A percentile compares a stretch with the other conserved stretches of the same genome.
phyloP scores from a whole-genome alignment of 768 basidiomycete species.

The Tylopilus sp. region DNA sequence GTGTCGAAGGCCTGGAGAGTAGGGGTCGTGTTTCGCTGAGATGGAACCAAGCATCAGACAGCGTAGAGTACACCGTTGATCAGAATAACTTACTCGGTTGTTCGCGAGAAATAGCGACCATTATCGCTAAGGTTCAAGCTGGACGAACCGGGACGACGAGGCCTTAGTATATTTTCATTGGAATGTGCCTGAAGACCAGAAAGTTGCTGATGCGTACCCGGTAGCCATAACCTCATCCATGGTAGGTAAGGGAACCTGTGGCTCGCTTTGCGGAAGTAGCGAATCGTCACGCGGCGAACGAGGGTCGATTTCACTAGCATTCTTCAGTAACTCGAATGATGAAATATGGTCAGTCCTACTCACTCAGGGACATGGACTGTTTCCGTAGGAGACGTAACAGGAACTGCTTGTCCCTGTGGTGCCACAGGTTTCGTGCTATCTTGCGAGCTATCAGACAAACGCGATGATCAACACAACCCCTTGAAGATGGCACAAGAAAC shows the following conservation, averaged over 20 bases:
- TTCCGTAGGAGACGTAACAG: slow-evolving; percentile 25
- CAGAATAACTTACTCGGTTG: slow-evolving; percentile 25
- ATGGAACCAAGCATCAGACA: neutral
- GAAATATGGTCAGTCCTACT: neutral
- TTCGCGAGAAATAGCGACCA: slow-evolving; percentile 8
- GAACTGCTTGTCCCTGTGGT: slow-evolving; percentile 6
- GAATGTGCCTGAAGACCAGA: neutral
- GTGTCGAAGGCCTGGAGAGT: slow-evolving; percentile 36
- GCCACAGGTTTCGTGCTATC: slow-evolving; percentile 25
- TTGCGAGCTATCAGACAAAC: slow-evolving; percentile 8
- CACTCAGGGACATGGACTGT: slow-evolving; percentile 32
- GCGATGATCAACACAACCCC: neutral
- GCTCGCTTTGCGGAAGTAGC: slow-evolving; percentile 21
- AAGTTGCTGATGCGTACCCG: slow-evolving; percentile 11
- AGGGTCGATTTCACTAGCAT: slow-evolving; percentile 20
- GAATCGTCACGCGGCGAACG: slow-evolving; percentile 33
- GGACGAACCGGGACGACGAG: slow-evolving; percentile 14
- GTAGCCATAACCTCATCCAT: slow-evolving; percentile 34
- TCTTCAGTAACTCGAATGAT: neutral
- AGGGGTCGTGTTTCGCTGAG: slow-evolving; percentile 54
- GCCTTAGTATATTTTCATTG: slow-evolving; percentile 9
- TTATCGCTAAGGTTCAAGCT: slow-evolving; percentile 15
- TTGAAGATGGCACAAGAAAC: slow-evolving; percentile 2
- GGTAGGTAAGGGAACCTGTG: slow-evolving; percentile 30
- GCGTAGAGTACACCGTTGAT: too few relatives aligned